Base-by-base conservation (phyloP, 805 yeast genomes). In the Blastobotrys peoriensis region DNA sequence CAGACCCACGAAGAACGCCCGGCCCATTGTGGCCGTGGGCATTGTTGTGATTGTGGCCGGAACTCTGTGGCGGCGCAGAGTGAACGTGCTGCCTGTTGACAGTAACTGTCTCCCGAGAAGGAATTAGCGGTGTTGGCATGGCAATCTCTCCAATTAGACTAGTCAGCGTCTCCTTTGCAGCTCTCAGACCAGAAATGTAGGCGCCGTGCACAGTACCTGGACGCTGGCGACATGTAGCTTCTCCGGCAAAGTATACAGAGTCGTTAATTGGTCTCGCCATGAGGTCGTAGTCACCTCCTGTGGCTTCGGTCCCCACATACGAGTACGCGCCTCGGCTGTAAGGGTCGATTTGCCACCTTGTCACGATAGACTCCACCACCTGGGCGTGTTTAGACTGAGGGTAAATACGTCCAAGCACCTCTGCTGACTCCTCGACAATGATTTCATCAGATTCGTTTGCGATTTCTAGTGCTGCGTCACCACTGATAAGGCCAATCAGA, bases 341-440 rank as follows among this genome's bases (percentile, higher is more conserved):
- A 1, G 87, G 86, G 53, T 89, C 94, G 2, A 61, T 59, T 1
- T 94, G 82, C 98, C 98, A 91, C 21, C 78, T 67, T 0, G 91
- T 75, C 1, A 74, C 72, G 0, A 80, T 63, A 0, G 62, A 52
- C 49, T 68, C 73, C 1, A 59, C 58, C 10, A 68, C 60, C 30
- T 51, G 50, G 5, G 53, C 40, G 6, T 50, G 58, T 18, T 48
- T 22, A 21, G 10, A 44, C n/a, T 44, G 45, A 1, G 58, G 54
- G 53, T 58, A 63, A 5, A 65, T 51, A 10, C 51, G 47, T 13
- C 56, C 51, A 21, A 69, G 54, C 16, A 57, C 55, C 16, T 45
- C 54, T 2, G 55, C 56, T 2, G 68, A 68, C 10, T 54, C 54
- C 3, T 61, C 63, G 9, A 67, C 58, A 8, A 69, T 49, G 5